Percentiles rank a stretch among this genome's conserved stretches.
phyloP scores from a whole-genome alignment of 257 asterid species.

The Cinchona pubescens region DNA sequence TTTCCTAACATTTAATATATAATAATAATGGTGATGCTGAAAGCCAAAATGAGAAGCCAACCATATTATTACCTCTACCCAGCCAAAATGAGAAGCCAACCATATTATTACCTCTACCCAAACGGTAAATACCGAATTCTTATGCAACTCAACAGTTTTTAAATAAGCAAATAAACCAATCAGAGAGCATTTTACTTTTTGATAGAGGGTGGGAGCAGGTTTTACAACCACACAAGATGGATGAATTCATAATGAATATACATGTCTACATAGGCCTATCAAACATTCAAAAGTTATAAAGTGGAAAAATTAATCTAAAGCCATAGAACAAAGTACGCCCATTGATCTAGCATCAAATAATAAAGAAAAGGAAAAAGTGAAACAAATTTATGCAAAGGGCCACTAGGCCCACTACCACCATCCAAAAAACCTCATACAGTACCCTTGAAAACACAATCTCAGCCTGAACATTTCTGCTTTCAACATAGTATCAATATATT shows the following conservation, averaged over 20 bases:
- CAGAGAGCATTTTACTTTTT: no score
- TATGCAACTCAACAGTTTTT: no score
- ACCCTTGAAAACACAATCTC: not conserved
- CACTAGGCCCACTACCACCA: not conserved
- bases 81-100: not conserved
- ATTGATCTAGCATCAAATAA: not conserved
- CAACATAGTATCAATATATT: not conserved
- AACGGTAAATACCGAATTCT: no score
- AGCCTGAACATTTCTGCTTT: not conserved
- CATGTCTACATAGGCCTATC: not conserved
- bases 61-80: no score
- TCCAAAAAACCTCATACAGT: not conserved
- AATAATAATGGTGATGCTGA: not conserved
- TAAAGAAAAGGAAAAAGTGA: not conserved
- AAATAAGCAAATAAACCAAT: no score
- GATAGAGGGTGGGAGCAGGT: no score
- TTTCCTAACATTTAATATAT: no score
- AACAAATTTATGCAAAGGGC: not conserved
- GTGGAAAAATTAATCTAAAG: not conserved
- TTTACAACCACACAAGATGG: no score
- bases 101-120: no score
- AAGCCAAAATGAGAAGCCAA: not conserved
- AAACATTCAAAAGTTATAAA: not conserved
- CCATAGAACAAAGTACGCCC: not conserved
- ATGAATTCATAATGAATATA: not conserved